These are phyloP conservation scores for Ophiocordyceps camponoti-leonardi DNA, from an alignment of 2,329 filamentous ascomycete genomes.

Conservation along the genomic window DNA sequence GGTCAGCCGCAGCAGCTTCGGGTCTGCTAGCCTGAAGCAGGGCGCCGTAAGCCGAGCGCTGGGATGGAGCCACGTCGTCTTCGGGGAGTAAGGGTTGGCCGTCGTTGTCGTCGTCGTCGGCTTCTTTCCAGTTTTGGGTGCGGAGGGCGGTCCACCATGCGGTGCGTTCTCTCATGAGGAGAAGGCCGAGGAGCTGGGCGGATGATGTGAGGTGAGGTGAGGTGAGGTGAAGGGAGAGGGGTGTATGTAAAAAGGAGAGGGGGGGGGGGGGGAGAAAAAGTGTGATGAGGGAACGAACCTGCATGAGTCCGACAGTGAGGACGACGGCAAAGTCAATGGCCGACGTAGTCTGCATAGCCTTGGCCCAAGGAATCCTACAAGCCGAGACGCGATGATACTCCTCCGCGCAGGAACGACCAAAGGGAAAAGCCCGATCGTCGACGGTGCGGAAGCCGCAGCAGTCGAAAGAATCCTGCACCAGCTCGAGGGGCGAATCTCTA, in stretches of 20 bases:
- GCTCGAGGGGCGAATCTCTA: constrained; percentile 26
- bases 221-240: too few species aligned
- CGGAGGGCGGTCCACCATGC: constrained; percentile 14
- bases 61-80: constrained; percentile 1
- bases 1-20: not conserved
- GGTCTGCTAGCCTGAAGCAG: not conserved
- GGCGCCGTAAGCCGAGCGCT: constrained; percentile 1
- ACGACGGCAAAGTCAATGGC: constrained; percentile 38
- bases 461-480: constrained; percentile 46
- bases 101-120: constrained; percentile 3
- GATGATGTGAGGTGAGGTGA: too few species aligned
- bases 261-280: not conserved
- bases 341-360: constrained; percentile 32
- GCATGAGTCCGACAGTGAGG: constrained; percentile 32
- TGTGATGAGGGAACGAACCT: constrained; percentile 23
- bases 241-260: not conserved
- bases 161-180: constrained; percentile 12
- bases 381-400: constrained; percentile 25
- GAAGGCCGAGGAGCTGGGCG: constrained; percentile 15
- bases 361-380: constrained; percentile 40
- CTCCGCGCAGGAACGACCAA: constrained; percentile 24
- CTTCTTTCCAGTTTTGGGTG: constrained; percentile 4
- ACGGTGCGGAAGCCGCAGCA: constrained; percentile 49
- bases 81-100: constrained; percentile 10
- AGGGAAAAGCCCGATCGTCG: constrained; percentile 46